Percentiles rank a stretch among this genome's conserved stretches.
Evolutionary conservation across 345 rosid species (phyloP).

Genomic region (Tarenaya hassleriana): DNA sequence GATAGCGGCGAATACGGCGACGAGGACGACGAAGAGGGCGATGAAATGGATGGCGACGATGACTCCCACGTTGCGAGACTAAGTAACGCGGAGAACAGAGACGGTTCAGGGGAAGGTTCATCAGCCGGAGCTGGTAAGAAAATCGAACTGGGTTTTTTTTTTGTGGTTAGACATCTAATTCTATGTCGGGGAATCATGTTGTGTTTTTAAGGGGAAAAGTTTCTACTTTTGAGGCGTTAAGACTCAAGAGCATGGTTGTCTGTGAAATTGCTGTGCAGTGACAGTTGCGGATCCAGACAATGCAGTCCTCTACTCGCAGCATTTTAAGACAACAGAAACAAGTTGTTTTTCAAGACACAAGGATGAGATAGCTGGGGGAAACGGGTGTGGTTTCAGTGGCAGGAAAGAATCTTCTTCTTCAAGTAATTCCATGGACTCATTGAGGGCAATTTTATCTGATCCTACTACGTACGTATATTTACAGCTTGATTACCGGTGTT

Average conservation of each 20-base stretch:
- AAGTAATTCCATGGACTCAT: conserved; percentile 51
- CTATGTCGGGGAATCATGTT: background rate
- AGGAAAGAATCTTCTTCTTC: conserved; percentile 51
- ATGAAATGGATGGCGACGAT: conserved; percentile 22
- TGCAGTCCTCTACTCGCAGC: conserved; percentile 52
- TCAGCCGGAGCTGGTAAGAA: conserved; percentile 27
- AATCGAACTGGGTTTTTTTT: background rate
- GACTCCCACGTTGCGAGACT: background rate
- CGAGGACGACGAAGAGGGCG: conserved; percentile 29
- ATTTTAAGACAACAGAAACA: conserved; percentile 46
- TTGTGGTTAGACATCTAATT: background rate
- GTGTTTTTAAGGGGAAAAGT: conserved; percentile 3
- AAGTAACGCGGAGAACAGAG: conserved; percentile 24
- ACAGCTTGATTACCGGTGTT: conserved; percentile 6
- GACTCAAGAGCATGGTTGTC: conserved; percentile 17
- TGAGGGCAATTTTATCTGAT: conserved; percentile 72
- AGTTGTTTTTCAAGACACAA: conserved; percentile 47
- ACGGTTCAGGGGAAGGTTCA: conserved; percentile 15
- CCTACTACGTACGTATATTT: conserved; percentile 55
- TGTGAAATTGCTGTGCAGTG: conserved; percentile 24
- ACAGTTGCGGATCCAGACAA: conserved; percentile 53
- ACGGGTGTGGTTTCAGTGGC: conserved; percentile 66
- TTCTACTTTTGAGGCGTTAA: conserved; percentile 13
- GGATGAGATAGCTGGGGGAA: conserved; percentile 41
- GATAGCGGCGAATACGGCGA: conserved; percentile 32